Conservation (phyloP, 495 filamentous ascomycete species). For the Podospora sp. region DNA sequence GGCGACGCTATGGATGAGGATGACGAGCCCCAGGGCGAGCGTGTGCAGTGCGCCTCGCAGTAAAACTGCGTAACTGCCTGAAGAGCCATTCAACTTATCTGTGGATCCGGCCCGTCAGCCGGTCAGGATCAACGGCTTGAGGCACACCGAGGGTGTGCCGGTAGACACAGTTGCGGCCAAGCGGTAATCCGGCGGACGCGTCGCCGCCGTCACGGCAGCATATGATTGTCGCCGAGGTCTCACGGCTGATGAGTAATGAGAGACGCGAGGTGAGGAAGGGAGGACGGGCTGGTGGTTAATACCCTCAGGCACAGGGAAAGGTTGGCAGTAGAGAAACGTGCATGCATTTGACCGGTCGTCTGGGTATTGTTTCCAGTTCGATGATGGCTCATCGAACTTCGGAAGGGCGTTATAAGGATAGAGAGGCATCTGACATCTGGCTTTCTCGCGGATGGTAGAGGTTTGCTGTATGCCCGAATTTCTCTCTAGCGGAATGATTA, state of each 20-base stretch:
- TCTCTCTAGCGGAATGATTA: conserved; percentile 26
- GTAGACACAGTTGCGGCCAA: background rate
- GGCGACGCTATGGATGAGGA: conserved; percentile 69
- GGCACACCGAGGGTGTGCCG: background rate
- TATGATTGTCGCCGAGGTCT: background rate
- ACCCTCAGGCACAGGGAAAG: background rate
- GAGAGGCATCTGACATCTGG: conserved; percentile 30
- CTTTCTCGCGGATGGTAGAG: conserved; percentile 18
- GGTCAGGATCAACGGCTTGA: background rate
- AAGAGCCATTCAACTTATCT: conserved; percentile 8
- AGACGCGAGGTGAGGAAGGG: conserved; percentile 2
- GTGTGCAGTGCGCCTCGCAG: conserved; percentile 97
- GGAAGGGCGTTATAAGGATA: conserved; percentile 36
- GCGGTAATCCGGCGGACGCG: background rate
- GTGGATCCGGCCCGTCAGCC: background rate
- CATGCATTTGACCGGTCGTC: conserved; percentile 26
- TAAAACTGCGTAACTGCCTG: conserved; percentile 51
- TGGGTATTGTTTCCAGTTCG: conserved; percentile 26
- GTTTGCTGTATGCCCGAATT: conserved; percentile 16
- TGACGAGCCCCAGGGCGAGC: conserved; percentile 83
- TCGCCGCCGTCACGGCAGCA: background rate
- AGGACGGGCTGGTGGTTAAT: conserved; percentile 12
- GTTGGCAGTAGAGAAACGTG: background rate
- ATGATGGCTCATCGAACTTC: conserved; percentile 25
- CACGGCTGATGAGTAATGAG: background rate